A percentile compares a stretch with the other conserved stretches of the same genome.
These are phyloP conservation scores for Chalaropsis thielavioides DNA, from an alignment of 2,329 filamentous ascomycete species.

Conservation along the genomic window DNA sequence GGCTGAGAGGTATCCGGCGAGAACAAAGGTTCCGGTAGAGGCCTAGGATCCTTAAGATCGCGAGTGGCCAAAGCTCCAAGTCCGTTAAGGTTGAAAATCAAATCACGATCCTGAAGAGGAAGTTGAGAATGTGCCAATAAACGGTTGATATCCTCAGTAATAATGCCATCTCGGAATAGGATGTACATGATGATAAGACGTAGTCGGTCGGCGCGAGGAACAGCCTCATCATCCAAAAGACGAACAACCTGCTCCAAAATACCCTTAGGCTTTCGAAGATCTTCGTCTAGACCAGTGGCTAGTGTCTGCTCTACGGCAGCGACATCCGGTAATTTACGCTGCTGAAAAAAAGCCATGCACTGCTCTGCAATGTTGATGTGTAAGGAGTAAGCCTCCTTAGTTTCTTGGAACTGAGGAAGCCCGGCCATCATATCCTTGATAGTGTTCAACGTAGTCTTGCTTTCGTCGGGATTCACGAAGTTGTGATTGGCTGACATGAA, in stretches of 20 bases:
- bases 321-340: constrained; percentile 71
- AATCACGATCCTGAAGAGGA: constrained; percentile 55
- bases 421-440: constrained; percentile 97
- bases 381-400: constrained; percentile 87
- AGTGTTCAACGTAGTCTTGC: constrained; percentile 65
- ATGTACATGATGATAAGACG: constrained; percentile 76
- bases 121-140: constrained; percentile 72
- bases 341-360: constrained; percentile 86
- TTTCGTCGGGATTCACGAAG: constrained; percentile 60
- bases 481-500: constrained; percentile 87
- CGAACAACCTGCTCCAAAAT: constrained; percentile 72
- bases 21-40: constrained; percentile 54
- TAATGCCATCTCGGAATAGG: constrained; percentile 71
- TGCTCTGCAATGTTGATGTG: constrained; percentile 95
- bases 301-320: constrained; percentile 81
- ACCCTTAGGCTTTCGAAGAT: constrained; percentile 81
- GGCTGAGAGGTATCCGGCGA: constrained; percentile 31
- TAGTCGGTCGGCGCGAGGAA: constrained; percentile 59
- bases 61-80: constrained; percentile 62
- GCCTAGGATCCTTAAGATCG: constrained; percentile 60
- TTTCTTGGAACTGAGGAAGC: constrained; percentile 83
- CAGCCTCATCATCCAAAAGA: constrained; percentile 70
- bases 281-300: constrained; percentile 84
- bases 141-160: constrained; percentile 70
- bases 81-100: constrained; percentile 64